phyloP scores from a whole-genome alignment of 345 rosid species.

The Melastoma malabathricum region DNA sequence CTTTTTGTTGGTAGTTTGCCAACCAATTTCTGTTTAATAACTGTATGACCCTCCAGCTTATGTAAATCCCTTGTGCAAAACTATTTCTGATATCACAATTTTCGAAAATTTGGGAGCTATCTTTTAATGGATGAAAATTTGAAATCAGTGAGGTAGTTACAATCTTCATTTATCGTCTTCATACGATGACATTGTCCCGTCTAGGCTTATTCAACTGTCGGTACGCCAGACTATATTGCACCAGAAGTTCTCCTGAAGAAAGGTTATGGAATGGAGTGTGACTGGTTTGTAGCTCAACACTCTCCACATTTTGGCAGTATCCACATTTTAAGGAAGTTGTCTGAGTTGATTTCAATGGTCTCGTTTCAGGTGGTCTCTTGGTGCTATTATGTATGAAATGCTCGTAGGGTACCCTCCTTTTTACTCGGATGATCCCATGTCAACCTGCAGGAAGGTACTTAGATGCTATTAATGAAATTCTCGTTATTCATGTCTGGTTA shows the following conservation, averaged over 20 bases:
- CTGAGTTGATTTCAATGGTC: slow-evolving; percentile 3
- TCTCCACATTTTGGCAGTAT: slow-evolving; percentile 1
- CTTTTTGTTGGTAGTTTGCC: too few relatives aligned
- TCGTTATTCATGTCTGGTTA: background rate
- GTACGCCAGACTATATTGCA: slow-evolving; percentile 96
- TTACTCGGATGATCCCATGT: slow-evolving; percentile 97
- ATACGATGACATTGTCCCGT: slow-evolving; percentile 13
- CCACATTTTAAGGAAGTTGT: slow-evolving; percentile 3
- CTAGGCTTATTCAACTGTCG: slow-evolving; percentile 98
- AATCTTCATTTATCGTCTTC: too few relatives aligned
- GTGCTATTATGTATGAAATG: slow-evolving; percentile 99
- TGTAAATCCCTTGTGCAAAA: too few relatives aligned
- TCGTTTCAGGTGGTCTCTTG: slow-evolving; percentile 87
- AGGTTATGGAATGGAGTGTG: slow-evolving; percentile 99
- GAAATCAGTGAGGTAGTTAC: too few relatives aligned
- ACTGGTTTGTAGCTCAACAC: slow-evolving; percentile 53
- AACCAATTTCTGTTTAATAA: too few relatives aligned
- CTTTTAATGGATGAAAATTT: too few relatives aligned
- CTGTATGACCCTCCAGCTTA: too few relatives aligned
- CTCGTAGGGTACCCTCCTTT: slow-evolving; percentile 98
- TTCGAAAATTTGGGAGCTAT: too few relatives aligned
- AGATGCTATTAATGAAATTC: background rate
- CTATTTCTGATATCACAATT: too few relatives aligned
- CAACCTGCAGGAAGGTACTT: slow-evolving; percentile 92
- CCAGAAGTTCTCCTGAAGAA: slow-evolving; percentile 94